phyloP scores from a whole-genome alignment of 2,329 filamentous ascomycete genomes.

The Fusarium tuaranense region DNA sequence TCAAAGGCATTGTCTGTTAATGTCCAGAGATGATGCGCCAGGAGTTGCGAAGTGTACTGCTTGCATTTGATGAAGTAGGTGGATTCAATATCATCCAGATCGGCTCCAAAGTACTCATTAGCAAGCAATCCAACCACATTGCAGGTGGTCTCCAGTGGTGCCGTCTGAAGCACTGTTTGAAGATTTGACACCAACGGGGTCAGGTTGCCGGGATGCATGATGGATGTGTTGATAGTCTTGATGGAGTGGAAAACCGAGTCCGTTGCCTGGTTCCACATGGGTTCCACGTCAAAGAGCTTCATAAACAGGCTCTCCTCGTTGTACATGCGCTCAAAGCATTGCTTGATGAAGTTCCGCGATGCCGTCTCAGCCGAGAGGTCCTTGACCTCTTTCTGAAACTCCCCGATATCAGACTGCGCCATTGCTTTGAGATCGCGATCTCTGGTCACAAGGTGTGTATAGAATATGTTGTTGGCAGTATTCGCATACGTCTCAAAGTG shows the following conservation, averaged over 20 bases:
- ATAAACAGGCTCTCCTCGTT: constrained; percentile 66
- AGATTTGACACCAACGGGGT: constrained; percentile 62
- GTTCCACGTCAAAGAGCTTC: constrained; percentile 67
- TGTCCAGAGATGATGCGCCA: constrained; percentile 69
- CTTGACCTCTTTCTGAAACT: constrained; percentile 66
- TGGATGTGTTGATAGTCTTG: constrained; percentile 61
- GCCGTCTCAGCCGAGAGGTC: constrained; percentile 64
- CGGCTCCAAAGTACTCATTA: constrained; percentile 67
- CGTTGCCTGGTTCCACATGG: constrained; percentile 61
- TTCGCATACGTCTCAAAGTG: constrained; percentile 65
- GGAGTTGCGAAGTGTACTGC: constrained; percentile 66
- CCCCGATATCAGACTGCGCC: constrained; percentile 65
- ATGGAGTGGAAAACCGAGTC: constrained; percentile 65
- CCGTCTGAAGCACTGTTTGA: constrained; percentile 60
- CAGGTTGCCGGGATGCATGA: constrained; percentile 67
- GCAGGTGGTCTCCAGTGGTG: constrained; percentile 63
- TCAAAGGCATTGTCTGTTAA: constrained; percentile 67
- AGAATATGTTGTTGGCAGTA: constrained; percentile 66
- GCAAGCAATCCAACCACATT: constrained; percentile 69
- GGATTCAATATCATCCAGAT: constrained; percentile 69
- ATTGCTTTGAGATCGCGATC: constrained; percentile 66
- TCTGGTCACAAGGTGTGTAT: constrained; percentile 63
- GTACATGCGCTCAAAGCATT: constrained; percentile 69
- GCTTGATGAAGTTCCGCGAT: constrained; percentile 68
- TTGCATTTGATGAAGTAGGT: constrained; percentile 65